A percentile compares a stretch with the other conserved stretches of the same genome.
phyloP scores from a whole-genome alignment of 1,284 basidiomycete genomes.

The Chalciporus sp. region DNA sequence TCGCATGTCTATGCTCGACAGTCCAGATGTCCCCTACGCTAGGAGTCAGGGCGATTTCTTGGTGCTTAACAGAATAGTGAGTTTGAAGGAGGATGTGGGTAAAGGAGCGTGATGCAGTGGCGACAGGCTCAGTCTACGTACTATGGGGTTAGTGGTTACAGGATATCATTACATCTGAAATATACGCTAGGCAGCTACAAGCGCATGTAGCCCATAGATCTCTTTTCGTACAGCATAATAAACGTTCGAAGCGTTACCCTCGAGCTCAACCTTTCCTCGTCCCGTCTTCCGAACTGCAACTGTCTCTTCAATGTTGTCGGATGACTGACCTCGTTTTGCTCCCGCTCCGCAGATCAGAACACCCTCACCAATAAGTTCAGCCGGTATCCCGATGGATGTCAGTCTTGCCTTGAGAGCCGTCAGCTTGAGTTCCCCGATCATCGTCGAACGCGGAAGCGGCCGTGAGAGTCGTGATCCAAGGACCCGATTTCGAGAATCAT shows the following conservation, averaged over 20 bases:
- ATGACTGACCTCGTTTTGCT: conserved; percentile 47
- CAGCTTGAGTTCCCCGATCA: conserved; percentile 94
- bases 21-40: conserved; percentile 46
- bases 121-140: background rate
- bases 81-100: conserved; percentile 94
- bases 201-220: conserved; percentile 87
- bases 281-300: conserved; percentile 89
- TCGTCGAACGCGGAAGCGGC: conserved; percentile 81
- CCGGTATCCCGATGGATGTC: conserved; percentile 73
- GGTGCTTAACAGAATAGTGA: conserved; percentile 92
- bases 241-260: conserved; percentile 85
- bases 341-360: conserved; percentile 86
- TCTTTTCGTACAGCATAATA: conserved; percentile 87
- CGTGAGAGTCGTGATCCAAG: conserved; percentile 64
- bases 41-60: conserved; percentile 73
- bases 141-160: background rate
- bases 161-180: conserved; percentile 13
- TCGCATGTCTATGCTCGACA: conserved; percentile 63
- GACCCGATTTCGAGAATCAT: conserved; percentile 40
- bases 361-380: conserved; percentile 93
- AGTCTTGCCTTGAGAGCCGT: conserved; percentile 83
- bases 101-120: conserved; percentile 46
- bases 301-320: conserved; percentile 63
- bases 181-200: conserved; percentile 64
- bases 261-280: conserved; percentile 82